Conservation (phyloP, 2,329 filamentous ascomycete species). For the Penicillium sp. region DNA sequence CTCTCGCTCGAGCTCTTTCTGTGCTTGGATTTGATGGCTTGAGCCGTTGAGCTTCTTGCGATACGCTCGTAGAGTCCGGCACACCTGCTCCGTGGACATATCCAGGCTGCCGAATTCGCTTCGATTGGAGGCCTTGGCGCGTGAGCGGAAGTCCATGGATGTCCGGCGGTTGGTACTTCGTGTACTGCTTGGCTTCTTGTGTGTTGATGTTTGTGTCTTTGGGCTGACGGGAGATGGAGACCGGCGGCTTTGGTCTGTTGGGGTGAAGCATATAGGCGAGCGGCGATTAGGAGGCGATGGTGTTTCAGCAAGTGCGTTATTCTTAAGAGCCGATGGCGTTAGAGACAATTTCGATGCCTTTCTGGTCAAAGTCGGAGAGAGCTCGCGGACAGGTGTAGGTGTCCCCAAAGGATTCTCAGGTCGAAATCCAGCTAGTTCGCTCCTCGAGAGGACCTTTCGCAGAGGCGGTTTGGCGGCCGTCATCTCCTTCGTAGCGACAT, state of each 20-base stretch:
- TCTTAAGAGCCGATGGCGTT: constrained; percentile 33
- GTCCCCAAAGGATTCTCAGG: constrained; percentile 44
- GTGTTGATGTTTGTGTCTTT: constrained; percentile 22
- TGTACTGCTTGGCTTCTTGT: constrained; percentile 26
- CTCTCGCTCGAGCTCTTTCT: constrained; percentile 55
- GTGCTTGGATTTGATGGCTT: constrained; percentile 46
- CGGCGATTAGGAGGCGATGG: constrained; percentile 32
- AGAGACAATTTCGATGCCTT: constrained; percentile 52
- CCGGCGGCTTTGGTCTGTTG: constrained; percentile 24
- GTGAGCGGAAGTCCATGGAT: constrained; percentile 49
- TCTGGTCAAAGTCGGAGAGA: constrained; percentile 49
- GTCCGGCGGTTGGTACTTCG: constrained; percentile 40
- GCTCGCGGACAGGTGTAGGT: constrained; percentile 42
- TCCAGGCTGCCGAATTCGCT: constrained; percentile 47
- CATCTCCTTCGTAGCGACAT: constrained; percentile 43
- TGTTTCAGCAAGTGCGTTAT: constrained; percentile 27
- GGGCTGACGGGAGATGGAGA: constrained; percentile 42
- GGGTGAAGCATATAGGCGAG: constrained; percentile 26
- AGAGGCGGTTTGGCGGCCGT: constrained; percentile 65
- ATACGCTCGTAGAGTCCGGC: constrained; percentile 54
- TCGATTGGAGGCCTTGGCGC: constrained; percentile 37
- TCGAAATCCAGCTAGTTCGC: constrained; percentile 75
- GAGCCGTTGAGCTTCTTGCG: constrained; percentile 53
- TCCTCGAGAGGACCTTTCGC: constrained; percentile 77
- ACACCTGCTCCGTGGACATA: constrained; percentile 54